A percentile compares a stretch with the other conserved stretches of the same genome.
phyloP scores from a whole-genome alignment of 257 asterid species.

The Capsicum rhomboideum region DNA sequence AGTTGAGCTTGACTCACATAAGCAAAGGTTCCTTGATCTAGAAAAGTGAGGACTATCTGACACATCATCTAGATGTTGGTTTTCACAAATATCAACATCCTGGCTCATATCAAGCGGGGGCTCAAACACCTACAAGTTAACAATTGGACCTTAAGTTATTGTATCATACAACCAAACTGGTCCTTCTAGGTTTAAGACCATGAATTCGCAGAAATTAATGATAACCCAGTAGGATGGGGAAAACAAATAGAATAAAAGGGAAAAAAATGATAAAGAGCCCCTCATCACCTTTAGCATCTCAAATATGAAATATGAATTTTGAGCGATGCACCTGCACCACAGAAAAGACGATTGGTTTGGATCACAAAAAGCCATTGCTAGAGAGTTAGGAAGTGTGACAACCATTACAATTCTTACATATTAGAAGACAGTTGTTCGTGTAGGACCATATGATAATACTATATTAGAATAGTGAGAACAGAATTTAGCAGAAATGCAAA shows the following conservation, averaged over 20 bases:
- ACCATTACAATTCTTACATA: not conserved
- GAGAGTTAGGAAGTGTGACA: not conserved
- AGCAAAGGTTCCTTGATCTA: conserved; percentile 23
- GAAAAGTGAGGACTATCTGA: conserved; percentile 22
- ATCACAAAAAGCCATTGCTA: not conserved
- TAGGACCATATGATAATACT: not conserved
- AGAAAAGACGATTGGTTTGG: not conserved
- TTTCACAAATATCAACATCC: conserved; percentile 38
- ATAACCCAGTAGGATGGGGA: not conserved
- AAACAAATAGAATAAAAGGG: not conserved
- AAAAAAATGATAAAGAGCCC: not conserved
- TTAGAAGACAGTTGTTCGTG: not conserved
- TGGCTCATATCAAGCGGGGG: conserved; percentile 88
- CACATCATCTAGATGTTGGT: conserved; percentile 25
- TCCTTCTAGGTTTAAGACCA: conserved; percentile 12
- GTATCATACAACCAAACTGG: not conserved
- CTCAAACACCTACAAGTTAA: conserved; percentile 71
- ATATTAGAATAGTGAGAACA: not conserved
- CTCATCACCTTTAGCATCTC: conserved; percentile 92
- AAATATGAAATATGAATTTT: conserved; percentile 84
- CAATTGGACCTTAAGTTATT: not conserved
- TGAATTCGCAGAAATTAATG: not conserved
- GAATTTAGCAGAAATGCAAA: not conserved
- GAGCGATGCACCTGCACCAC: conserved; percentile 73
- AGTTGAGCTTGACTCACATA: conserved; percentile 25